A percentile compares a stretch with the other conserved stretches of the same genome.
phyloP scores from a whole-genome alignment of 495 filamentous ascomycete genomes.

The Hypoxylon subgilvum region DNA sequence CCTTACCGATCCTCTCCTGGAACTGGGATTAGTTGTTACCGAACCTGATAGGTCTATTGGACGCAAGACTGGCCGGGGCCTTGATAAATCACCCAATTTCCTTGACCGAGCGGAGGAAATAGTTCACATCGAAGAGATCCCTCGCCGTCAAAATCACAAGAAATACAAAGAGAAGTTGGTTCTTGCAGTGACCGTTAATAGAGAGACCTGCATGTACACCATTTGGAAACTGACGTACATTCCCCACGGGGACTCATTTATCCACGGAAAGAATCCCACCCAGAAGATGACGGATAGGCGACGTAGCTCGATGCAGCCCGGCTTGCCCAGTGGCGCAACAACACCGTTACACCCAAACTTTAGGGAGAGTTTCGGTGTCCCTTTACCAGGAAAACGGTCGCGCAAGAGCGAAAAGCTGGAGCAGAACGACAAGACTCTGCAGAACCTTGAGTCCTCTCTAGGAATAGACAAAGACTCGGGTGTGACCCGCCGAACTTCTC shows the following conservation, averaged over 20 bases:
- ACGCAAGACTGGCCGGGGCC: conserved; percentile 24
- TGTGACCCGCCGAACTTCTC: conserved; percentile 73
- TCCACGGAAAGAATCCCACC: conserved; percentile 53
- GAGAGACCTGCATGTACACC: conserved; percentile 71
- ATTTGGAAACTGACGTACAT: conserved; percentile 79
- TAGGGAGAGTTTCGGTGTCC: conserved; percentile 58
- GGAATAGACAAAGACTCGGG: conserved; percentile 68
- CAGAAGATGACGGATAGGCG: conserved; percentile 65
- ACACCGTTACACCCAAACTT: conserved; percentile 70
- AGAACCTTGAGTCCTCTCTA: conserved; percentile 65
- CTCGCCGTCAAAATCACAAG: conserved; percentile 8
- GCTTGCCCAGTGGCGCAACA: conserved; percentile 74
- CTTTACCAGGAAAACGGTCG: conserved; percentile 51
- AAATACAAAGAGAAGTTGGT: conserved; percentile 58
- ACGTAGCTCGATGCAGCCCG: conserved; percentile 85
- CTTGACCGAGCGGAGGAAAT: conserved; percentile 78
- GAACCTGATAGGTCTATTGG: conserved; percentile 41
- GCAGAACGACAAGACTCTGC: conserved; percentile 64
- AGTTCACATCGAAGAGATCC: conserved; percentile 66
- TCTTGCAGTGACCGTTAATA: conserved; percentile 82
- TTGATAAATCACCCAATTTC: conserved; percentile 38
- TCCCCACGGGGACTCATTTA: conserved; percentile 62
- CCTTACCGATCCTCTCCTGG: conserved; percentile 83
- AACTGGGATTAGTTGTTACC: conserved; percentile 82
- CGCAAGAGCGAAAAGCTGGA: conserved; percentile 51